A percentile compares a stretch with the other conserved stretches of the same genome.
Evolutionary conservation across 257 asterid species (phyloP).

Genomic region (Fraxinus cuspidata): DNA sequence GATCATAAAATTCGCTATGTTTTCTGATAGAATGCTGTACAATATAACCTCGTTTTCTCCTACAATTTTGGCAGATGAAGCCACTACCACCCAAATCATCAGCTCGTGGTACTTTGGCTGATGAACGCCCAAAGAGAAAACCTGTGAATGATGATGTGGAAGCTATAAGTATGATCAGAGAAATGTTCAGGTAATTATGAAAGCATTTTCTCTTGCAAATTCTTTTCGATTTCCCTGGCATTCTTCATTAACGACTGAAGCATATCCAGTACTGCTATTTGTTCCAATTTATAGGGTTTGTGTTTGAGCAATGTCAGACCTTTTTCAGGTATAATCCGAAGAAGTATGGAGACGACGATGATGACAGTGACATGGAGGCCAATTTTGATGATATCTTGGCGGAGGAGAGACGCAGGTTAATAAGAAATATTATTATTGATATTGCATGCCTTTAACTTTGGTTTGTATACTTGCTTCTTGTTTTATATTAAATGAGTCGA

Average conservation of each 20-base stretch:
- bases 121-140: constrained; percentile 50
- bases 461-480: background rate
- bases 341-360: constrained; percentile 54
- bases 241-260: background rate
- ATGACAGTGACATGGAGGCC: constrained; percentile 85
- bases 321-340: constrained; percentile 69
- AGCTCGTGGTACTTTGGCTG: constrained; percentile 37
- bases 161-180: constrained; percentile 53
- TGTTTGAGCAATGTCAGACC: background rate
- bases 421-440: constrained; percentile 10
- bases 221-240: background rate
- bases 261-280: constrained; percentile 3
- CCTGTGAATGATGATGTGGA: constrained; percentile 46
- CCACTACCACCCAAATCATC: constrained; percentile 44
- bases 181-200: constrained; percentile 59
- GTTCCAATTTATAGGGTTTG: background rate
- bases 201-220: background rate
- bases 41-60: background rate
- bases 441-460: background rate
- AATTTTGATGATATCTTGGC: constrained; percentile 57
- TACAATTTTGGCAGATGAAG: constrained; percentile 45
- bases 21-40: background rate
- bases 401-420: constrained; percentile 84
- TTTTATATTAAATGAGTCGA: background rate
- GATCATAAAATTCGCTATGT: background rate